Conservation (phyloP, 2,329 filamentous ascomycete species). For the Tothia fuscella region DNA sequence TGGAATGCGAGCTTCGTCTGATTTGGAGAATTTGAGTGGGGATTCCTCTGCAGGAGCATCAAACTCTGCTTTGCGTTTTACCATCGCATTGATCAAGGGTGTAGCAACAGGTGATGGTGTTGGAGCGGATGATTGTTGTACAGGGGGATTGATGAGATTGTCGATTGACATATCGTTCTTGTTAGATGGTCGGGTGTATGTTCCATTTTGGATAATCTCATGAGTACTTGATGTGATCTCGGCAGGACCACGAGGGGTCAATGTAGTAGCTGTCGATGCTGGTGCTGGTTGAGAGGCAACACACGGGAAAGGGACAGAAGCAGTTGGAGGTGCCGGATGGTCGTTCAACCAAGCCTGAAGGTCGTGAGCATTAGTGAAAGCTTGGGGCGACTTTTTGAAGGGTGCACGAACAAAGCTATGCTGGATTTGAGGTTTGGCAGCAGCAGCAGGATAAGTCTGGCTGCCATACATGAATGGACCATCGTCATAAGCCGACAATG, state of each 20-base stretch:
- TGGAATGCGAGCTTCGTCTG: neutral
- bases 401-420: neutral
- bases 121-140: neutral
- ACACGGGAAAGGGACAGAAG: neutral
- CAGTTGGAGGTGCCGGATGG: neutral
- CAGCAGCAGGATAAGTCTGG: no score
- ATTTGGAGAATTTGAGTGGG: neutral
- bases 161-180: slow-evolving; percentile 5
- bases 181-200: neutral
- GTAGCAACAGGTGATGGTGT: neutral
- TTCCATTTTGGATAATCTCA: neutral
- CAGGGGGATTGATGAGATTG: slow-evolving; percentile 4
- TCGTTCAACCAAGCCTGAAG: neutral
- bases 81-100: neutral
- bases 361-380: neutral
- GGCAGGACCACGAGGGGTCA: neutral
- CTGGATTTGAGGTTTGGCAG: no score
- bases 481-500: no score
- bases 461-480: neutral
- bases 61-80: slow-evolving; percentile 8
- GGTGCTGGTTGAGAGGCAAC: neutral
- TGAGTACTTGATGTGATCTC: neutral
- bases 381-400: neutral
- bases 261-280: neutral
- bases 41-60: neutral